phyloP scores from a whole-genome alignment of 2,329 filamentous ascomycete species.

The Penicillium brevicompactum region DNA sequence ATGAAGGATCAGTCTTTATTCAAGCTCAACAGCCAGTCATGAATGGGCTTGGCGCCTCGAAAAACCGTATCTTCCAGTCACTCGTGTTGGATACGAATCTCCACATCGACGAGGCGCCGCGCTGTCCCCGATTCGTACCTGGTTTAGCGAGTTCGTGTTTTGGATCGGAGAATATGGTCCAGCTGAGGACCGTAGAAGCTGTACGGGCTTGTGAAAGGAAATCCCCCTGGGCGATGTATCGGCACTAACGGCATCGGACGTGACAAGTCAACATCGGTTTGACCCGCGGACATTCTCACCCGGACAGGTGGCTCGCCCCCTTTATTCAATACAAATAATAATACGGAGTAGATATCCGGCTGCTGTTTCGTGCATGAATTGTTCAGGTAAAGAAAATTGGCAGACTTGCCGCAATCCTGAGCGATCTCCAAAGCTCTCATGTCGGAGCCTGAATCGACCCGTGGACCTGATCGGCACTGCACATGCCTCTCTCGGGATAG shows the following conservation, averaged over 20 bases:
- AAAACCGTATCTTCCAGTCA: constrained; percentile 2
- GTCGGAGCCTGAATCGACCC: background rate
- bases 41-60: constrained; percentile 4
- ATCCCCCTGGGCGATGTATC: background rate
- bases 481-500: background rate
- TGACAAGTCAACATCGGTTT: background rate
- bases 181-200: background rate
- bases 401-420: too few species aligned
- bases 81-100: constrained; percentile 18
- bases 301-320: background rate
- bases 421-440: background rate
- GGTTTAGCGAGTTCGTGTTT: constrained; percentile 24
- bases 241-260: background rate
- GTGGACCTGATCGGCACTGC: background rate
- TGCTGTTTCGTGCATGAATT: too few species aligned
- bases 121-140: constrained; percentile 16
- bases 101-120: constrained; percentile 15
- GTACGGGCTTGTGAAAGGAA: background rate
- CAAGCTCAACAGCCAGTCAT: background rate
- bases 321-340: background rate
- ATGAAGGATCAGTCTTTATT: constrained; percentile 8
- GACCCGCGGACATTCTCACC: too few species aligned
- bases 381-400: too few species aligned
- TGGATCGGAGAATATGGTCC: background rate
- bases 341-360: background rate